phyloP scores from a whole-genome alignment of 1,284 basidiomycete genomes.

The Naganishia liquefaciens region DNA sequence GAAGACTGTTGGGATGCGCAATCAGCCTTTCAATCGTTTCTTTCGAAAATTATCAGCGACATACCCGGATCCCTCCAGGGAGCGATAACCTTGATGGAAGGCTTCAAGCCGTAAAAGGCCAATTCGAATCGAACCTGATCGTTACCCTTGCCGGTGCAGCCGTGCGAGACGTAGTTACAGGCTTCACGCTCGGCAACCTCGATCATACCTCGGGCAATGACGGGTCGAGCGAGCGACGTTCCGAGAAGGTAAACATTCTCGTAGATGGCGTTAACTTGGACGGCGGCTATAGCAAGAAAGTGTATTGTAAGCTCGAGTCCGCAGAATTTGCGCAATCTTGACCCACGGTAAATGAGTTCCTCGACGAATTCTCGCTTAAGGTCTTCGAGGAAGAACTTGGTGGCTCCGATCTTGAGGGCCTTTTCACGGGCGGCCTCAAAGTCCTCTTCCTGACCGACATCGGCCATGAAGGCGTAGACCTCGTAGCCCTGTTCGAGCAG shows the following conservation, averaged over 20 bases:
- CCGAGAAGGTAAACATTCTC: conserved; percentile 98
- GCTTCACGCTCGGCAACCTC: conserved; percentile 83
- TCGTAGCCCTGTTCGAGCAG: conserved; percentile 97
- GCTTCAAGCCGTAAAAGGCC: conserved; percentile 97
- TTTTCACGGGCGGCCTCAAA: conserved; percentile 91
- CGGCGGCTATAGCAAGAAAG: conserved; percentile 61
- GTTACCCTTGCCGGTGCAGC: conserved; percentile 99
- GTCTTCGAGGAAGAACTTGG: conserved; percentile 95
- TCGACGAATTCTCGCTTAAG: conserved; percentile 93
- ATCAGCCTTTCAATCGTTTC: not conserved
- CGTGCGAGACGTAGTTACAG: conserved; percentile 96
- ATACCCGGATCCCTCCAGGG: conserved; percentile 93
- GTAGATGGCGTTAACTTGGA: conserved; percentile 99
- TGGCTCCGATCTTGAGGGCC: conserved; percentile 87
- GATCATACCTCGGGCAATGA: conserved; percentile 99
- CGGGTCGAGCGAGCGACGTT: conserved; percentile 94
- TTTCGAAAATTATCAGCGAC: conserved; percentile 34
- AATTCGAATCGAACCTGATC: conserved; percentile 99
- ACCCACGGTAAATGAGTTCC: conserved; percentile 83
- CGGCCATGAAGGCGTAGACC: conserved; percentile 97
- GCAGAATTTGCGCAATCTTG: not conserved
- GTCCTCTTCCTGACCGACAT: conserved; percentile 99
- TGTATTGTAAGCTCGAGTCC: not conserved
- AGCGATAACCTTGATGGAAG: conserved; percentile 97
- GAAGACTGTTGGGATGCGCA: conserved; percentile 65